Conservation (phyloP, 148 eudicot genomes). For the Amaranthus hypochondriacus region DNA sequence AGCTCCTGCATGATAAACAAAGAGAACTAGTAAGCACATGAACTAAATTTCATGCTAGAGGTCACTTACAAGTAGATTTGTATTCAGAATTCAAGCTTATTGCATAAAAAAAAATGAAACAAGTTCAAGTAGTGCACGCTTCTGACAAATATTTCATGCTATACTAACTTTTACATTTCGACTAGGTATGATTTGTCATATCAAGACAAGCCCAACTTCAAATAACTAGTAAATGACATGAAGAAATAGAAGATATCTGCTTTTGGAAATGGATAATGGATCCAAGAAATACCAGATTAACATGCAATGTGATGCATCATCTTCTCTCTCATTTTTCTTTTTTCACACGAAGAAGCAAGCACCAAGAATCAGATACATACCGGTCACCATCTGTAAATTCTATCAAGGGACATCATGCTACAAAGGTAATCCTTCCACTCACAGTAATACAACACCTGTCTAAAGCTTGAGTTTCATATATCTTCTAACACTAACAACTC, state of each 20-base stretch:
- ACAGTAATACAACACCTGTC: neutral
- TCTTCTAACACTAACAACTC: neutral
- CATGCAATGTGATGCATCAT: neutral
- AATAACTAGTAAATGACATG: neutral
- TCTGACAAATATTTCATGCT: neutral
- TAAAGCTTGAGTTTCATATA: neutral
- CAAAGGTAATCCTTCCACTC: neutral
- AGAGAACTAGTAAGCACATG: neutral
- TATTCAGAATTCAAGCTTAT: neutral
- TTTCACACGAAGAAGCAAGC: neutral
- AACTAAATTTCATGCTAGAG: neutral
- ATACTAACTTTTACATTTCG: neutral
- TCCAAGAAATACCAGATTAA: neutral
- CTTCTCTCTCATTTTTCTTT: neutral
- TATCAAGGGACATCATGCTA: neutral
- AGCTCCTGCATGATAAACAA: slow-evolving; percentile 38
- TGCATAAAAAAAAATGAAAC: neutral
- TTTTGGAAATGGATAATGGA: neutral
- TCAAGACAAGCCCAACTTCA: too few relatives aligned
- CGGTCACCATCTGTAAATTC: neutral
- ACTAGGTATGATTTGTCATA: too few relatives aligned
- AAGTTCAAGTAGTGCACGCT: neutral
- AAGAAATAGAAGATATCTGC: neutral
- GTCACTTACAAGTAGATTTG: neutral
- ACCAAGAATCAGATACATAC: neutral